A percentile compares a stretch with the other conserved stretches of the same genome.
These are phyloP conservation scores for Eucommia ulmoides DNA, from an alignment of 257 asterid genomes.

Conservation along the genomic window DNA sequence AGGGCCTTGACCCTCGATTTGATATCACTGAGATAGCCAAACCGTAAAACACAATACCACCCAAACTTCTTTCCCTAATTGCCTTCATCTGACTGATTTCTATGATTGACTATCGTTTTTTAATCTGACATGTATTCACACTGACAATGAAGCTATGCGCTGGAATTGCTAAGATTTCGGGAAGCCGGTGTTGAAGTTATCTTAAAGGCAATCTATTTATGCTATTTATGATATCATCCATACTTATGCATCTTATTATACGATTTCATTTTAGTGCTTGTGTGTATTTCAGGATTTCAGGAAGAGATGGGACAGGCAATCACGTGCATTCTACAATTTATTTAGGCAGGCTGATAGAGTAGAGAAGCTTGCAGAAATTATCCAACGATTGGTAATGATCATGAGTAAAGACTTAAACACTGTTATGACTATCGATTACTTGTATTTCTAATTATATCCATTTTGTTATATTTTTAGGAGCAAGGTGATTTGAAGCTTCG, in stretches of 20 bases:
- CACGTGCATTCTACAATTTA: constrained; percentile 77
- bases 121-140: constrained; percentile 8
- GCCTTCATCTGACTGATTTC: too few species aligned
- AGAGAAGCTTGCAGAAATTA: constrained; percentile 72
- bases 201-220: constrained; percentile 69
- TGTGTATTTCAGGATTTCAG: constrained; percentile 50
- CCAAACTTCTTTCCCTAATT: too few species aligned
- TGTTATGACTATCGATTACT: neutral
- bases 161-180: constrained; percentile 83
- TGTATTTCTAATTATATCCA: neutral
- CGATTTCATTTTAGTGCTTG: neutral
- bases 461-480: constrained; percentile 35
- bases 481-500: constrained; percentile 98
- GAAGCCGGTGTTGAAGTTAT: constrained; percentile 92
- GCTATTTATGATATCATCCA: too few species aligned
- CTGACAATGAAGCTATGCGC: constrained; percentile 59
- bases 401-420: neutral
- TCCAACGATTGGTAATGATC: constrained; percentile 62
- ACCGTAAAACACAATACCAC: too few species aligned
- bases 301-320: constrained; percentile 88
- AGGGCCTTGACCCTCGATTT: constrained; percentile 97
- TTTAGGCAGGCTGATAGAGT: constrained; percentile 98
- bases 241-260: too few species aligned
- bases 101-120: too few species aligned
- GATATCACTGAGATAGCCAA: constrained; percentile 96